phyloP scores from a whole-genome alignment of 768 basidiomycete genomes.

The Tylopilus sp. region DNA sequence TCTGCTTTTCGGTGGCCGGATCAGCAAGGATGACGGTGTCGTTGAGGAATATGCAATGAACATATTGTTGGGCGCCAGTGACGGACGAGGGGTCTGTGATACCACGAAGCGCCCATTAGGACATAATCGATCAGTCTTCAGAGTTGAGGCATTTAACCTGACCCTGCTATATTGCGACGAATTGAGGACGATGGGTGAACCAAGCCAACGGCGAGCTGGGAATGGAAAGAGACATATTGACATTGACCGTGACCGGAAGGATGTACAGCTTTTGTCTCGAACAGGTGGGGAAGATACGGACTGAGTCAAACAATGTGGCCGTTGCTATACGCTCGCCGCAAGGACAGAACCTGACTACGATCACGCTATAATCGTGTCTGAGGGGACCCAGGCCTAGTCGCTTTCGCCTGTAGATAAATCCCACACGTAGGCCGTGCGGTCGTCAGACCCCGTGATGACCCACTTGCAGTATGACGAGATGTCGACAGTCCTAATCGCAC shows the following conservation, averaged over 20 bases:
- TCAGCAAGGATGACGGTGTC: slow-evolving; percentile 8
- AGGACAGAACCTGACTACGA: slow-evolving; percentile 18
- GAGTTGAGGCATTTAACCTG: slow-evolving; percentile 17
- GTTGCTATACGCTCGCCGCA: slow-evolving; percentile 17
- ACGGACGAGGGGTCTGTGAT: slow-evolving; percentile 10
- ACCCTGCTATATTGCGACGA: slow-evolving; percentile 18
- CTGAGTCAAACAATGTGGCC: slow-evolving; percentile 18
- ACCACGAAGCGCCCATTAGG: slow-evolving; percentile 13
- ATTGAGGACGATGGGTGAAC: slow-evolving; percentile 7
- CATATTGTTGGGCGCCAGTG: too few relatives aligned
- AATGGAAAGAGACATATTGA: slow-evolving; percentile 1
- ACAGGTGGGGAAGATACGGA: slow-evolving; percentile 9
- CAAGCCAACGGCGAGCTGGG: slow-evolving; percentile 9
- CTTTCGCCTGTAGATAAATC: slow-evolving; percentile 12
- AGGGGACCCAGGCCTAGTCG: background rate
- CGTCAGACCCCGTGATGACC: slow-evolving; percentile 19
- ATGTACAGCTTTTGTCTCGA: slow-evolving; percentile 13
- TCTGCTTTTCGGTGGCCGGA: slow-evolving; percentile 7
- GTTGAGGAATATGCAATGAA: slow-evolving; percentile 12
- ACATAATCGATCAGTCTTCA: slow-evolving; percentile 9
- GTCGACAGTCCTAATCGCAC: slow-evolving; percentile 14
- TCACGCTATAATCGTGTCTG: slow-evolving; percentile 17
- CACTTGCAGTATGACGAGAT: slow-evolving; percentile 19
- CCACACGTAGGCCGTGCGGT: slow-evolving; percentile 11
- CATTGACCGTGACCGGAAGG: slow-evolving; percentile 13